These are phyloP conservation scores for Microdochium trichocladiopsis DNA, from an alignment of 2,329 filamentous ascomycete genomes.

Conservation along the genomic window DNA sequence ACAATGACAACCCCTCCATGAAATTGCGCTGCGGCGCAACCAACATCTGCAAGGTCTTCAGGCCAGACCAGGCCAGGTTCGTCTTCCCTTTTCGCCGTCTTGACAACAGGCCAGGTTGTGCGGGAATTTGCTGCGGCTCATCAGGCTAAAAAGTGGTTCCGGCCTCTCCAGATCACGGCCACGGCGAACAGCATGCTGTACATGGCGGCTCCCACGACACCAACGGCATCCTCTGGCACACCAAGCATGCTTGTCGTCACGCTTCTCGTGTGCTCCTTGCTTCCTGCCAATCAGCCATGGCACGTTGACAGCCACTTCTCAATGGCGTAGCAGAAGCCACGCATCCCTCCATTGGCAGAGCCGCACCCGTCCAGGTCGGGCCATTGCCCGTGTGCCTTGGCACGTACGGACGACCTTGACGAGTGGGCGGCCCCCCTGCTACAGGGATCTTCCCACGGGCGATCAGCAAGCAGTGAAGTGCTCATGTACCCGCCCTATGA, in stretches of 20 bases:
- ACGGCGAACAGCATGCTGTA: not conserved
- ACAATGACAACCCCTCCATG: not conserved
- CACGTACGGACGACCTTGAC: too few relatives aligned
- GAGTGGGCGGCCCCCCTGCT: not conserved
- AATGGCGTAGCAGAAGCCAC: too few relatives aligned
- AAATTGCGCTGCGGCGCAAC: not conserved
- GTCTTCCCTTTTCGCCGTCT: not conserved
- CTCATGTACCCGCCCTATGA: not conserved
- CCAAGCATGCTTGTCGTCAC: too few relatives aligned
- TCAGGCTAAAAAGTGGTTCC: not conserved
- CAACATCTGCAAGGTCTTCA: not conserved
- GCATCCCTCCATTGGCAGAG: too few relatives aligned
- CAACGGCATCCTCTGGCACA: too few relatives aligned
- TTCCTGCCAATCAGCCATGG: too few relatives aligned
- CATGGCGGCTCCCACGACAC: too few relatives aligned
- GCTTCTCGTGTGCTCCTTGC: too few relatives aligned
- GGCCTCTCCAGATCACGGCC: not conserved
- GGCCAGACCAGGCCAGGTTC: too few relatives aligned
- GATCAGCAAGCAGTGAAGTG: not conserved
- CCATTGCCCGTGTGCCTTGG: too few relatives aligned
- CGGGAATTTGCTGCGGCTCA: not conserved
- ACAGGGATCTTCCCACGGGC: not conserved
- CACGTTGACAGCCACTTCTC: too few relatives aligned
- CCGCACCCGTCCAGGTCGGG: too few relatives aligned
- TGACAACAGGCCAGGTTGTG: not conserved